A percentile compares a stretch with the other conserved stretches of the same genome.
These are phyloP conservation scores for Macaranga tanarius DNA, from an alignment of 441 rosid species.

Conservation along the genomic window DNA sequence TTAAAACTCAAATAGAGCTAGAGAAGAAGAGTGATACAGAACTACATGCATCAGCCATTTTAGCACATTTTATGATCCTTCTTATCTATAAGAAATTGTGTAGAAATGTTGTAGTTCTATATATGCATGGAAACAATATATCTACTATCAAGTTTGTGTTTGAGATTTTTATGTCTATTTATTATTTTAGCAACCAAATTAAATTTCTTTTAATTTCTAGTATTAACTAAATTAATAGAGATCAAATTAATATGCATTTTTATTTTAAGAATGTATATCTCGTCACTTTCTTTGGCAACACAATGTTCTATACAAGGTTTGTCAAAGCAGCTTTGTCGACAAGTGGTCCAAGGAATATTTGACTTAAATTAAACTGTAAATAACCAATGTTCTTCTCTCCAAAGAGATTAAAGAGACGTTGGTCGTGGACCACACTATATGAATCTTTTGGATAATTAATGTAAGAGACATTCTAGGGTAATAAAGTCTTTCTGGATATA, in stretches of 20 bases:
- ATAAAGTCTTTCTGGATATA: too few relatives aligned
- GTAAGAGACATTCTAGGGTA: too few relatives aligned
- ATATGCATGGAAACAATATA: background rate
- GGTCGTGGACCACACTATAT: constrained; percentile 27
- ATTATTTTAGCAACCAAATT: too few relatives aligned
- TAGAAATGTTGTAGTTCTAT: constrained; percentile 13
- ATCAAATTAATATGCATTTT: too few relatives aligned
- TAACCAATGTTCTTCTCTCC: constrained; percentile 28
- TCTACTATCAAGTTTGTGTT: constrained; percentile 5
- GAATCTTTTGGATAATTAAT: too few relatives aligned
- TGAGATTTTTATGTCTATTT: background rate
- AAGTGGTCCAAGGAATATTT: constrained; percentile 37
- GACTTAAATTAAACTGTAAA: constrained; percentile 25
- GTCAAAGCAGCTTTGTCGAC: constrained; percentile 19
- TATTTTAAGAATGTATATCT: too few relatives aligned
- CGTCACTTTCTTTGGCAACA: background rate
- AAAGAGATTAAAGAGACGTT: constrained; percentile 25
- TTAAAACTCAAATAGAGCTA: background rate
- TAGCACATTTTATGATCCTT: constrained; percentile 23
- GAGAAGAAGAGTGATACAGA: too few relatives aligned
- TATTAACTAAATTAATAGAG: too few relatives aligned
- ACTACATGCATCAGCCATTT: background rate
- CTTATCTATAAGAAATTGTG: constrained; percentile 11
- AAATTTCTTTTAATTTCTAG: too few relatives aligned
- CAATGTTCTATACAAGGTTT: constrained; percentile 1